Evolutionary conservation across 805 yeast genomes (phyloP).

Genomic region (Lachancea thermotolerans): DNA sequence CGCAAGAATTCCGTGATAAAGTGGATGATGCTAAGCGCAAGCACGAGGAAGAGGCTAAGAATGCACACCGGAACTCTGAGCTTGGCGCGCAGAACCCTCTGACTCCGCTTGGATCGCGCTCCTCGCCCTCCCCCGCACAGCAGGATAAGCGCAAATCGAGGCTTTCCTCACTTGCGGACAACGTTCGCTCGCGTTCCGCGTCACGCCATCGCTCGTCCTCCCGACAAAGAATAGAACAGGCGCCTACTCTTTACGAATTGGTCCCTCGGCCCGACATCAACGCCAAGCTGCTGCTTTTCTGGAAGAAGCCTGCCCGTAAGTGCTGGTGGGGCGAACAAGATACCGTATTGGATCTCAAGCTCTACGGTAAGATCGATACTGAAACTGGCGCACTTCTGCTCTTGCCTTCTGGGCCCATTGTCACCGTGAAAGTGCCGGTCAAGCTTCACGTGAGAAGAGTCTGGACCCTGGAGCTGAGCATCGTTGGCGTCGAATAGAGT

Average conservation of each 20-base stretch:
- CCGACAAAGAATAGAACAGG: slow-evolving; percentile 33
- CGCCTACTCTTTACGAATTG: slow-evolving; percentile 29
- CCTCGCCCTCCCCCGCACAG: slow-evolving; percentile 4
- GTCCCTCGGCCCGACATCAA: slow-evolving; percentile 34
- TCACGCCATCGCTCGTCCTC: slow-evolving; percentile 41
- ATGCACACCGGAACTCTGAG: slow-evolving; percentile 2
- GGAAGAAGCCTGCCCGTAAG: slow-evolving; percentile 97
- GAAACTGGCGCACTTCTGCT: slow-evolving; percentile 2
- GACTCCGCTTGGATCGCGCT: slow-evolving; percentile 7
- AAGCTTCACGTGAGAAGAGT: slow-evolving; percentile 85
- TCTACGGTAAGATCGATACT: slow-evolving; percentile 24
- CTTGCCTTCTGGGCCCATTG: slow-evolving; percentile 1
- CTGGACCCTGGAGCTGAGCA: slow-evolving; percentile 92
- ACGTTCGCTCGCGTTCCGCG: slow-evolving; percentile 51
- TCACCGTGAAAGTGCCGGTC: slow-evolving; percentile 36
- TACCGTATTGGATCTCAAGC: slow-evolving; percentile 37
- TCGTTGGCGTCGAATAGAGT: slow-evolving; percentile 63
- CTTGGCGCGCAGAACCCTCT: not conserved
- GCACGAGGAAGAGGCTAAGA: slow-evolving; percentile 20
- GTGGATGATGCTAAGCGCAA: slow-evolving; percentile 17
- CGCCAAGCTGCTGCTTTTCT: slow-evolving; percentile 73
- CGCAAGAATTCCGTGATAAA: slow-evolving; percentile 27
- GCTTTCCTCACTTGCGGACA: slow-evolving; percentile 55
- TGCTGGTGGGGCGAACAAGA: slow-evolving; percentile 92
- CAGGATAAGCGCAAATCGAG: slow-evolving; percentile 44